A percentile compares a stretch with the other conserved stretches of the same genome.
phyloP scores from a whole-genome alignment of 441 rosid genomes.

The Erodium moschatum region DNA sequence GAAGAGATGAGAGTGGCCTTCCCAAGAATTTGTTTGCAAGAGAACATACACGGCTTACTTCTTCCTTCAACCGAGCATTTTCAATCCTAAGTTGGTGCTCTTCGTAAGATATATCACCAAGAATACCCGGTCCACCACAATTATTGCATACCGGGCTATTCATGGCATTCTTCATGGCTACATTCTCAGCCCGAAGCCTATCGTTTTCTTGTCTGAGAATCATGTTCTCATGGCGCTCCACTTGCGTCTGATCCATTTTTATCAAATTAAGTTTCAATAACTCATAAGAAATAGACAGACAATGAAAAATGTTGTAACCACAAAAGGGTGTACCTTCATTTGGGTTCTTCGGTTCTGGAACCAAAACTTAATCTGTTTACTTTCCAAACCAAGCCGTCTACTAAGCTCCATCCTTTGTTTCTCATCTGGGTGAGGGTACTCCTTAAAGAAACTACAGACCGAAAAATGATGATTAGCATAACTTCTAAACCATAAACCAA shows the following conservation, averaged over 20 bases:
- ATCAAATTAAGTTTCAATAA: slow-evolving; percentile 11
- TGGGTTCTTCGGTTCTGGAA: slow-evolving; percentile 96
- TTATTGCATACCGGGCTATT: slow-evolving; percentile 68
- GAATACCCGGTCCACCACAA: slow-evolving; percentile 78
- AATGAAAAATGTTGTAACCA: not conserved
- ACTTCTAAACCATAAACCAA: not conserved
- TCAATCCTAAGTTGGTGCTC: slow-evolving; percentile 85
- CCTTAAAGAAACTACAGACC: slow-evolving; percentile 58
- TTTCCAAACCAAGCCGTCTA: slow-evolving; percentile 63
- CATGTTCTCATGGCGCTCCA: slow-evolving; percentile 78
- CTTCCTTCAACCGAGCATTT: slow-evolving; percentile 79
- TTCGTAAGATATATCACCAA: slow-evolving; percentile 66
- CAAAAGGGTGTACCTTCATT: slow-evolving; percentile 54
- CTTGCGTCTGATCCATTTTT: slow-evolving; percentile 48
- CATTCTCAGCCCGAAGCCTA: slow-evolving; percentile 71
- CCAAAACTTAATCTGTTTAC: slow-evolving; percentile 93
- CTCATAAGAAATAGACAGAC: too few relatives aligned
- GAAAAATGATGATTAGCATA: not conserved
- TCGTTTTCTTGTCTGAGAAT: slow-evolving; percentile 68
- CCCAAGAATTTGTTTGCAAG: slow-evolving; percentile 81
- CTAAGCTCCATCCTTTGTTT: slow-evolving; percentile 85
- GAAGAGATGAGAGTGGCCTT: slow-evolving; percentile 43
- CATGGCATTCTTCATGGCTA: slow-evolving; percentile 67
- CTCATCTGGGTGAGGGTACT: slow-evolving; percentile 96
- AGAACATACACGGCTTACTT: slow-evolving; percentile 63